Evolutionary conservation across 192 early-diverging fungal species (phyloP).

Genomic region (Lobosporangium transversale): DNA sequence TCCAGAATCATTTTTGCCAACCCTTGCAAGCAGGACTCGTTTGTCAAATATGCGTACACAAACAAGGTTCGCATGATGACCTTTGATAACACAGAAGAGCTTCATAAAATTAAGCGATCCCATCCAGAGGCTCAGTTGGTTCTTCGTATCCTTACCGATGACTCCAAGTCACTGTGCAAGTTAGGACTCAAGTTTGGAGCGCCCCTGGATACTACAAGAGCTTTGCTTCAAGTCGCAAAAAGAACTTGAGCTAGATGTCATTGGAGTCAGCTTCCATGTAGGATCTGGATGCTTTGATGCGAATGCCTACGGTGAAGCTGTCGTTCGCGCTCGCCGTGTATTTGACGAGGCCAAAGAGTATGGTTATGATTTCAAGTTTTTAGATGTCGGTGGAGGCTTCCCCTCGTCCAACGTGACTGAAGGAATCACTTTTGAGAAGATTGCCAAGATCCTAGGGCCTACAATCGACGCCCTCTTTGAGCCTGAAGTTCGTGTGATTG

Average conservation of each 20-base stretch:
- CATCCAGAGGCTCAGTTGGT: conserved; percentile 88
- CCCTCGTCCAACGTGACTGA: conserved; percentile 79
- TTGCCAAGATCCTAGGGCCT: conserved; percentile 79
- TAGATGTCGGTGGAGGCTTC: conserved; percentile 96
- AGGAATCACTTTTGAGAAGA: conserved; percentile 86
- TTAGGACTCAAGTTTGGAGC: conserved; percentile 98
- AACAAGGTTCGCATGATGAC: conserved; percentile 93
- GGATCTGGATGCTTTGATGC: conserved; percentile 95
- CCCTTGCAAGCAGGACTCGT: conserved; percentile 98
- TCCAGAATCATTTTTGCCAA: conserved; percentile 95
- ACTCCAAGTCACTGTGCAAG: conserved; percentile 90
- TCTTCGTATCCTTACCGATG: conserved; percentile 95
- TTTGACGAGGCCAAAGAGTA: conserved; percentile 86
- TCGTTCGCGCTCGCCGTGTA: conserved; percentile 81
- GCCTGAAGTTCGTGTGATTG: conserved; percentile 89
- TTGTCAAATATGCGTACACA: conserved; percentile 84
- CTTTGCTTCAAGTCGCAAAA: conserved; percentile 80
- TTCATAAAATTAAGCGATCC: conserved; percentile 87
- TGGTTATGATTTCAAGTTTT: conserved; percentile 79
- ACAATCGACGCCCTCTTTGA: conserved; percentile 87
- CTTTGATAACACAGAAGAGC: conserved; percentile 99
- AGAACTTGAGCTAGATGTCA: conserved; percentile 84
- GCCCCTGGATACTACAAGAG: conserved; percentile 69
- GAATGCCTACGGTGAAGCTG: conserved; percentile 89
- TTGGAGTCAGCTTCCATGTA: conserved; percentile 96